A percentile compares a stretch with the other conserved stretches of the same genome.
phyloP scores from a whole-genome alignment of 164 flowering plant species.

The Cinnamomum chago region DNA sequence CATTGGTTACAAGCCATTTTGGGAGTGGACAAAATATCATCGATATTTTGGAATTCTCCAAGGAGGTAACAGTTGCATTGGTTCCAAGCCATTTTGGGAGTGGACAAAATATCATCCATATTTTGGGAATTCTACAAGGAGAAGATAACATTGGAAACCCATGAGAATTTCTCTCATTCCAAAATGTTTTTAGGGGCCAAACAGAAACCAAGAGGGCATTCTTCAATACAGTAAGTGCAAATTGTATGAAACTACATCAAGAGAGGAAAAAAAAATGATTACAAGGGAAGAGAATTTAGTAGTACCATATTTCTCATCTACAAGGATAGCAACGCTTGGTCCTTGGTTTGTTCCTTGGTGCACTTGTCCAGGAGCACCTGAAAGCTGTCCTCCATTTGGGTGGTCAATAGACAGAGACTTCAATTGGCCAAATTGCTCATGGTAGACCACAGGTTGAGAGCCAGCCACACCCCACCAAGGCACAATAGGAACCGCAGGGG shows the following conservation, averaged over 20 bases:
- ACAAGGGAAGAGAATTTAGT: slow-evolving; percentile 50
- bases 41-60: neutral
- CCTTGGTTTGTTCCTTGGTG: slow-evolving; percentile 6
- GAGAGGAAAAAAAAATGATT: slow-evolving; percentile 4
- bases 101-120: neutral
- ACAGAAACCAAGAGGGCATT: neutral
- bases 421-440: slow-evolving; percentile 33
- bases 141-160: neutral
- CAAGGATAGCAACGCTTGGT: slow-evolving; percentile 15
- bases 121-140: neutral
- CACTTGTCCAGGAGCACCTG: slow-evolving; percentile 14
- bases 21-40: neutral
- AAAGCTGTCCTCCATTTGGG: slow-evolving; percentile 22
- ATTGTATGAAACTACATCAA: too few relatives aligned
- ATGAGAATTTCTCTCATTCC: neutral
- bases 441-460: slow-evolving; percentile 25
- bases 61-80: neutral
- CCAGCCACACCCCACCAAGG: slow-evolving; percentile 49
- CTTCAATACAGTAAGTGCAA: neutral
- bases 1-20: neutral
- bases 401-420: slow-evolving; percentile 28
- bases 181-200: neutral
- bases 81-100: neutral
- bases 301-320: slow-evolving; percentile 18
- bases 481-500: slow-evolving; percentile 27